These are phyloP conservation scores for Mallotus japonicus DNA, from an alignment of 441 rosid genomes.

Conservation along the genomic window DNA sequence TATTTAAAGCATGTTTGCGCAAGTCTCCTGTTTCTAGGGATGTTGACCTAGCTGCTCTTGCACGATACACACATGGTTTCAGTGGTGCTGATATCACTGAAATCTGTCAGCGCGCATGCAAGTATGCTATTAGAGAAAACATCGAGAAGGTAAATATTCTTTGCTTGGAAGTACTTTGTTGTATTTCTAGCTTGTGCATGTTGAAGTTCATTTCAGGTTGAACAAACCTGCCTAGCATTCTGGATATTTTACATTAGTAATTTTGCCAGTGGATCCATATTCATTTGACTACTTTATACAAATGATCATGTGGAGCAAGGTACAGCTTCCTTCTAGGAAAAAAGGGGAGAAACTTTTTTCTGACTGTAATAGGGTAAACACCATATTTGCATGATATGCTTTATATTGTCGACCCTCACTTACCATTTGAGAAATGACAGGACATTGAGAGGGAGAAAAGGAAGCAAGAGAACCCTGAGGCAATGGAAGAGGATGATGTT, in stretches of 20 bases:
- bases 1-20: constrained; percentile 54
- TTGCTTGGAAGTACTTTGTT: neutral
- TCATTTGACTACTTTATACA: too few species aligned
- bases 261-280: too few species aligned
- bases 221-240: too few species aligned
- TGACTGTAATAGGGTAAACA: too few species aligned
- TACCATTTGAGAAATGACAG: constrained; percentile 23
- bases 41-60: constrained; percentile 51
- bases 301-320: too few species aligned
- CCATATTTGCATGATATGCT: neutral
- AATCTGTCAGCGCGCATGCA: constrained; percentile 64
- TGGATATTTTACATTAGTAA: too few species aligned
- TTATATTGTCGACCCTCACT: neutral
- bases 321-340: too few species aligned
- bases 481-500: constrained; percentile 55
- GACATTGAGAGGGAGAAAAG: constrained; percentile 55
- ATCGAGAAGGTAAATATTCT: constrained; percentile 45
- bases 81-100: constrained; percentile 70
- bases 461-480: constrained; percentile 47
- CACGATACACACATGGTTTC: constrained; percentile 49
- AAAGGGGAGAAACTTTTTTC: too few species aligned
- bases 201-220: too few species aligned
- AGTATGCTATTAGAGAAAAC: constrained; percentile 62
- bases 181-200: too few species aligned
- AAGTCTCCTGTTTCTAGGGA: constrained; percentile 52